These are phyloP conservation scores for Tagetes erecta DNA, from an alignment of 129 eudicot species.

Conservation along the genomic window DNA sequence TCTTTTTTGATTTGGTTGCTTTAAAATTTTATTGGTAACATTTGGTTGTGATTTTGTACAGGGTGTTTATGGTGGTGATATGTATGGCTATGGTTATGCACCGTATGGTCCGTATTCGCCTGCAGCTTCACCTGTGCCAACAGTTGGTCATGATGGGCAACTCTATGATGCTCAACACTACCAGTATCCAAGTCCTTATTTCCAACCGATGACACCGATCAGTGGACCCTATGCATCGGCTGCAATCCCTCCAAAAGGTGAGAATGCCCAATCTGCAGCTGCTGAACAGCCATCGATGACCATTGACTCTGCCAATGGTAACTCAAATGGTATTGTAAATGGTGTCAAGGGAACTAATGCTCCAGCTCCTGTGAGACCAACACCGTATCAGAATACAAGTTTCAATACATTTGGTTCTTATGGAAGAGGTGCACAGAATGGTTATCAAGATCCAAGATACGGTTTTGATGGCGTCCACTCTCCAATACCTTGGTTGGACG, in stretches of 20 bases:
- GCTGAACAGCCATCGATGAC: constrained; percentile 51
- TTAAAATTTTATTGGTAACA: background rate
- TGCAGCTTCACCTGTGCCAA: constrained; percentile 69
- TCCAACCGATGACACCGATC: constrained; percentile 57
- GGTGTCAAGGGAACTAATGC: constrained; percentile 53
- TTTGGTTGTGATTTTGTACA: constrained; percentile 23
- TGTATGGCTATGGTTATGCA: constrained; percentile 80
- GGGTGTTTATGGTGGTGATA: constrained; percentile 81
- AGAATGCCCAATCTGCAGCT: constrained; percentile 44
- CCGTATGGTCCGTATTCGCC: constrained; percentile 76
- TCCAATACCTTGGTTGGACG: constrained; percentile 67
- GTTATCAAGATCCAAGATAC: constrained; percentile 62
- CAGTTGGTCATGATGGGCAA: constrained; percentile 79
- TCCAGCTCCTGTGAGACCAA: constrained; percentile 37
- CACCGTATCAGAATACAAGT: constrained; percentile 41
- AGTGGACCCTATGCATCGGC: constrained; percentile 50
- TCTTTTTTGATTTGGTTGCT: background rate
- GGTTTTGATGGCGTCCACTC: constrained; percentile 61
- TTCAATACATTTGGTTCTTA: constrained; percentile 48
- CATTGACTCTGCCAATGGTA: constrained; percentile 44
- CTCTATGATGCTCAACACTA: constrained; percentile 77
- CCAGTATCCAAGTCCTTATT: constrained; percentile 70
- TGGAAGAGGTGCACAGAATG: constrained; percentile 53
- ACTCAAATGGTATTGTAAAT: background rate
- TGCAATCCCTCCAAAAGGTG: constrained; percentile 54